These are phyloP conservation scores for Phellinidium pouzarii DNA, from an alignment of 1,284 basidiomycete species.

Conservation along the genomic window DNA sequence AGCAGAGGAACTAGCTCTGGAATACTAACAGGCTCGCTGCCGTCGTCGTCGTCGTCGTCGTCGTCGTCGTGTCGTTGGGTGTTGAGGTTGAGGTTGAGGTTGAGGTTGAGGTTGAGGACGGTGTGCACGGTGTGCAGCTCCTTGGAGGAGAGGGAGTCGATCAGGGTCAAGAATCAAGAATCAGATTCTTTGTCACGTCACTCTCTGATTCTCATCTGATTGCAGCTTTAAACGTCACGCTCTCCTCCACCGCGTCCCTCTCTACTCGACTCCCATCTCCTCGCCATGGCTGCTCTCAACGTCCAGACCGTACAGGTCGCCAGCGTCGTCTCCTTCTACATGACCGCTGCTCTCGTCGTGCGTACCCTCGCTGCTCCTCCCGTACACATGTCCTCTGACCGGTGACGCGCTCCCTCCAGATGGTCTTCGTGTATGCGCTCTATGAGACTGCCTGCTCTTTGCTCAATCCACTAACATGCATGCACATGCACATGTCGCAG, in stretches of 20 bases:
- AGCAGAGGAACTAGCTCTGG: background rate
- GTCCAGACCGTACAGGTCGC: slow-evolving; percentile 44
- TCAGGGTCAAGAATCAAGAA: background rate
- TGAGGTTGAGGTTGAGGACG: no score
- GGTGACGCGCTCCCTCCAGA: slow-evolving; percentile 17
- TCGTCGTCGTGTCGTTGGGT: background rate
- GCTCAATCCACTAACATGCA: no score
- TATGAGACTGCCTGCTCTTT: no score
- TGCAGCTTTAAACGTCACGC: background rate
- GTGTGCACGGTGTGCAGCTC: no score
- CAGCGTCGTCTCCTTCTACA: slow-evolving; percentile 71
- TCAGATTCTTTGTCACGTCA: background rate
- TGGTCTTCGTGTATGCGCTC: slow-evolving; percentile 25
- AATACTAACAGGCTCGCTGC: background rate
- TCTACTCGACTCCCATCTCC: background rate
- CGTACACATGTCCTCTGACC: slow-evolving; percentile 4
- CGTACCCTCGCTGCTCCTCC: slow-evolving; percentile 25
- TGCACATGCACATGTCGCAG: slow-evolving; percentile 31
- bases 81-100: background rate
- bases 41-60: background rate
- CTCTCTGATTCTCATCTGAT: background rate
- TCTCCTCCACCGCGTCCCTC: background rate
- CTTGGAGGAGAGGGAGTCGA: background rate
- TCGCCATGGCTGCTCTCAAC: slow-evolving; percentile 24
- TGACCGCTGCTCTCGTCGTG: slow-evolving; percentile 65